Percentiles rank a stretch among this genome's conserved stretches.
Conservation (phyloP, 2,329 filamentous ascomycete species). For the Cyphellophora europaea region DNA sequence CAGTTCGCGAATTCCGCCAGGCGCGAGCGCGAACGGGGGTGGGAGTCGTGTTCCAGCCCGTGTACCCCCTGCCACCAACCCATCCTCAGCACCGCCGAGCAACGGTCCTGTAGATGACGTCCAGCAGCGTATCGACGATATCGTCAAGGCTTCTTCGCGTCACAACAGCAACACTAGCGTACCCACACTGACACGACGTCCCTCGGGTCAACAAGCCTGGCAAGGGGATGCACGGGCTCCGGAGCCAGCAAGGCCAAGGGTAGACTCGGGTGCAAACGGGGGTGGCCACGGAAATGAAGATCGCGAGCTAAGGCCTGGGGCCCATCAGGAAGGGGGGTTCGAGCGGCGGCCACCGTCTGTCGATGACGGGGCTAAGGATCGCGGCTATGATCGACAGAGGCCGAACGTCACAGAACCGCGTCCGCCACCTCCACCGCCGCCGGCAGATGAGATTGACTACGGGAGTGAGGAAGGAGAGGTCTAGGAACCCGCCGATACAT, state of each 20-base stretch:
- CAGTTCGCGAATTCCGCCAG: conserved; percentile 3
- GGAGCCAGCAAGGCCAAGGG: not conserved
- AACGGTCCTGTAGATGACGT: conserved; percentile 21
- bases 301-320: too few species aligned
- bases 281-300: too few species aligned
- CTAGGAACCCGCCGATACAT: too few species aligned
- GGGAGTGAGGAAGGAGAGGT: conserved; percentile 34
- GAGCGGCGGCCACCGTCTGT: too few species aligned
- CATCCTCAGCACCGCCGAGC: too few species aligned
- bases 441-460: too few species aligned
- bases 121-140: conserved; percentile 28
- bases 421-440: too few species aligned
- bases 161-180: not conserved
- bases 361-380: too few species aligned
- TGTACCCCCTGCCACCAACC: conserved; percentile 3
- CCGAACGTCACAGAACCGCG: too few species aligned
- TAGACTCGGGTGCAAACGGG: too few species aligned
- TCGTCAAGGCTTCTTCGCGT: conserved; percentile 17
- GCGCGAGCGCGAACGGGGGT: conserved; percentile 10
- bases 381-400: too few species aligned
- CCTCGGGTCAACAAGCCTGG: conserved; percentile 6
- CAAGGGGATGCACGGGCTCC: conserved; percentile 1
- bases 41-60: conserved; percentile 1
- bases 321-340: too few species aligned
- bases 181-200: conserved; percentile 19